These are phyloP conservation scores for Candida freyschussii DNA, from an alignment of 1,139 yeast species.

Conservation along the genomic window DNA sequence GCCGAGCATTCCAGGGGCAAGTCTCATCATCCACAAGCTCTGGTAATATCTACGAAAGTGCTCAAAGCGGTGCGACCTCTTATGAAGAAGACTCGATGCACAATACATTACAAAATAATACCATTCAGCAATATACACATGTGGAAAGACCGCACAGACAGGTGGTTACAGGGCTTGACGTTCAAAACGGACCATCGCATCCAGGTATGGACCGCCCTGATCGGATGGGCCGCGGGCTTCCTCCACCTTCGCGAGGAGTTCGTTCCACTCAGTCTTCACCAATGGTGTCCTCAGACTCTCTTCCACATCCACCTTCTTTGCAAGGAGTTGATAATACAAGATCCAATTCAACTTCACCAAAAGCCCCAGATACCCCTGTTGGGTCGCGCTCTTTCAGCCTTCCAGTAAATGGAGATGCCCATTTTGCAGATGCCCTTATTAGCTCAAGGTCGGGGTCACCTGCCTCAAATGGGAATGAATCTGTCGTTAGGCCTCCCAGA, in stretches of 20 bases:
- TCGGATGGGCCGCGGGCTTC: neutral
- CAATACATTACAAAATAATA: conserved; percentile 1
- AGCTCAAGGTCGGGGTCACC: conserved; percentile 20
- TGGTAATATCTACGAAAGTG: conserved; percentile 3
- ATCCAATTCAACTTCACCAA: conserved; percentile 4
- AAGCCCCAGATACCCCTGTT: conserved; percentile 18
- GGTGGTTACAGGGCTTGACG: too few relatives aligned
- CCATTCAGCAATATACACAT: conserved; percentile 1
- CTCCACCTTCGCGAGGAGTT: conserved; percentile 1
- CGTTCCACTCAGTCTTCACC: conserved; percentile 4
- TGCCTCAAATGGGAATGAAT: conserved; percentile 9
- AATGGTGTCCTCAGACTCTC: neutral
- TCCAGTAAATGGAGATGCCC: conserved; percentile 9
- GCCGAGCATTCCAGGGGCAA: neutral
- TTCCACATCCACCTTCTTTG: neutral
- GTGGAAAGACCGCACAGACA: neutral
- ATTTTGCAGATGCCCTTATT: conserved; percentile 5
- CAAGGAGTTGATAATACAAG: conserved; percentile 1
- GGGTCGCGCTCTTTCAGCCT: conserved; percentile 22
- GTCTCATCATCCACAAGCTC: conserved; percentile 1
- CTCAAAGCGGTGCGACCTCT: conserved; percentile 1
- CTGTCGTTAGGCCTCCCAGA: neutral
- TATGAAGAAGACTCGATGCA: neutral
- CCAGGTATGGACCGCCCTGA: neutral
- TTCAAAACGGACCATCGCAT: too few relatives aligned